Percentiles rank a stretch among this genome's conserved stretches.
phyloP scores from a whole-genome alignment of 495 filamentous ascomycete species.

The Penicillium manginii region DNA sequence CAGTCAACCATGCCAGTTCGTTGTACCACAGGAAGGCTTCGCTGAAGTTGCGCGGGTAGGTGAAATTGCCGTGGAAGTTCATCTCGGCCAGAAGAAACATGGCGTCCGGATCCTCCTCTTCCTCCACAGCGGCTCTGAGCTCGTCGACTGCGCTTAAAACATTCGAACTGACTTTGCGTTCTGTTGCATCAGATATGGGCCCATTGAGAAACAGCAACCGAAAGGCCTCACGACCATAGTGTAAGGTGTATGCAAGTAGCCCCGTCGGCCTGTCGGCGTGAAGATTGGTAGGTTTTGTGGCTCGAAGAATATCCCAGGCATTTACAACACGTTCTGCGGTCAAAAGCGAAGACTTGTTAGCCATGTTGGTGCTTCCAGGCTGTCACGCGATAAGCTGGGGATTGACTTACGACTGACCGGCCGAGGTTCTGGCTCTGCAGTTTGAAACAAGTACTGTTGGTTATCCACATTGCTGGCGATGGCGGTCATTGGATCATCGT shows the following conservation, averaged over 20 bases:
- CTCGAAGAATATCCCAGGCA: conserved; percentile 40
- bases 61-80: conserved; percentile 96
- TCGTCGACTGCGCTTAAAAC: conserved; percentile 65
- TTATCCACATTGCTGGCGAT: conserved; percentile 22
- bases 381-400: conserved; percentile 8
- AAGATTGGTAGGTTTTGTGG: conserved; percentile 30
- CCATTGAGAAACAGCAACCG: conserved; percentile 56
- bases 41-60: conserved; percentile 81
- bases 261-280: conserved; percentile 45
- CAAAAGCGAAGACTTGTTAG: not conserved
- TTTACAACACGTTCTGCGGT: conserved; percentile 40
- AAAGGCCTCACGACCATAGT: conserved; percentile 54
- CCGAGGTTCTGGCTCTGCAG: conserved; percentile 22
- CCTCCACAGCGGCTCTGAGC: conserved; percentile 72
- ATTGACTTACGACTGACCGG: conserved; percentile 39
- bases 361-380: conserved; percentile 3
- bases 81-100: conserved; percentile 90
- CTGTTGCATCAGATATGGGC: conserved; percentile 31
- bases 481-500: conserved; percentile 24
- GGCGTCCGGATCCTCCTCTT: conserved; percentile 78
- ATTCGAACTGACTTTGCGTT: conserved; percentile 34
- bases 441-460: conserved; percentile 19
- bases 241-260: conserved; percentile 46
- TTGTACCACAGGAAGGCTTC: conserved; percentile 83
- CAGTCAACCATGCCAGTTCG: conserved; percentile 72